Evolutionary conservation across 768 basidiomycete species (phyloP), one percentile per base, ranked within the genome.

Genomic region (Mycena filopes): DNA sequence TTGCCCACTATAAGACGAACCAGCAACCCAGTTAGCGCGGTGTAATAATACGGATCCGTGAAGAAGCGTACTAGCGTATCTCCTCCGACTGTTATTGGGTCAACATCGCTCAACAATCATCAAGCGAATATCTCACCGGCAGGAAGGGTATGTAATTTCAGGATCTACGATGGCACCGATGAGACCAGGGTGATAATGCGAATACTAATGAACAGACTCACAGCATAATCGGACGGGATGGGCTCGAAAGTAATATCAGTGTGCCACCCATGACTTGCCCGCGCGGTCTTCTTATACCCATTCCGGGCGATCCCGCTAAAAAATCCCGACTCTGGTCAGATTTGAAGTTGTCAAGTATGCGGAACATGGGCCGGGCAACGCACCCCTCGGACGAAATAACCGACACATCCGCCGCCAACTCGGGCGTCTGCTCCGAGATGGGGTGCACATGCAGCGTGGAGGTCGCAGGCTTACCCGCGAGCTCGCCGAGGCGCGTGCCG

Each of bases 231-330:
- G 5, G 85, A 83, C 8, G 89, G 89, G 18, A 87, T 77, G 8
- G 72, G 79, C 70, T 90, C 88, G 68, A 89, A 90, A 1, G 87
- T 84, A 68, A 89, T 87, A 72, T 87, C 86, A 0, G 85, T 73
- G 70, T 88, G 87, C 86, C 83, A 85, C 7, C 82, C 81, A 31
- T 70, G 74, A 66, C 80, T 82, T 20, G 83, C 83, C 21, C 81
- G 79, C n/a, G 70, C 71, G 23, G 66, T 73, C 28, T 69, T 64
- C n/a, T 70, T 65, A 46, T 68, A 73, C 16, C 78, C 79, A 0
- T 79, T 79, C 20, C 76, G 73, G 16, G 80, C 74, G 66, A 81
- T 81, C 4, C 82, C 83, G 5, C 82, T 83, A 49, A n/a, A n/a
- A n/a, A n/a, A n/a, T n/a, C n/a, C n/a, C n/a, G n/a, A n/a, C n/a